Percentiles rank a stretch among this genome's conserved stretches.
phyloP scores from a whole-genome alignment of 805 yeast genomes.

The Lipomyces chichibuensis region DNA sequence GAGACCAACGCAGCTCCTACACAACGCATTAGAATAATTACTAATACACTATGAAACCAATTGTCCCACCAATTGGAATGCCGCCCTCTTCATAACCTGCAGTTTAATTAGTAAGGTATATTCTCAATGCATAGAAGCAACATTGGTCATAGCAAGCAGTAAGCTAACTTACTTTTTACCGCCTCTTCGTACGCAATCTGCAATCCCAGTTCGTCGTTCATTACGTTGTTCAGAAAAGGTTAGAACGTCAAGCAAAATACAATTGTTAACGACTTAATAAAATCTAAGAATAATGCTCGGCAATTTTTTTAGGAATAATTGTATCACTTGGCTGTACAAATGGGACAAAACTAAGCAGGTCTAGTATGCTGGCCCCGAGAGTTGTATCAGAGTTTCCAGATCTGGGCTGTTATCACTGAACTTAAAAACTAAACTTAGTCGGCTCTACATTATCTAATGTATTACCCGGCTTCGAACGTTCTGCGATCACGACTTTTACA shows the following conservation, averaged over 20 bases:
- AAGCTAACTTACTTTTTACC: slow-evolving; percentile 23
- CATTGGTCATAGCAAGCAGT: neutral
- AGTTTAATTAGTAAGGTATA: neutral
- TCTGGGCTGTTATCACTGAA: neutral
- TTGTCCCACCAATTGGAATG: slow-evolving; percentile 63
- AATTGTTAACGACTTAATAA: neutral
- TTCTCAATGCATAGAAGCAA: neutral
- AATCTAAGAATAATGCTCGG: neutral
- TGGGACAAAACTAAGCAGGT: no score
- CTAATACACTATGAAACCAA: slow-evolving; percentile 34
- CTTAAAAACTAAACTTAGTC: neutral
- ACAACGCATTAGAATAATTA: neutral
- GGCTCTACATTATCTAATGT: neutral
- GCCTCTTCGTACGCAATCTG: slow-evolving; percentile 35
- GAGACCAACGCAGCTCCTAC: slow-evolving; percentile 69
- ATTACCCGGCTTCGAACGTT: neutral
- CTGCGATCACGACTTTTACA: no score
- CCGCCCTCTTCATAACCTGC: slow-evolving; percentile 82
- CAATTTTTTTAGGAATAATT: no score
- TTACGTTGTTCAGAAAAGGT: neutral
- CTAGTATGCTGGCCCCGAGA: neutral
- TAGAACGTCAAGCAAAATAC: neutral
- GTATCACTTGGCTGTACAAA: no score
- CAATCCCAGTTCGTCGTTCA: slow-evolving; percentile 34
- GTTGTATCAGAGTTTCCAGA: neutral